These are phyloP conservation scores for Yamadazyma epiphylla DNA, from an alignment of 1,139 yeast genomes.

Conservation along the genomic window DNA sequence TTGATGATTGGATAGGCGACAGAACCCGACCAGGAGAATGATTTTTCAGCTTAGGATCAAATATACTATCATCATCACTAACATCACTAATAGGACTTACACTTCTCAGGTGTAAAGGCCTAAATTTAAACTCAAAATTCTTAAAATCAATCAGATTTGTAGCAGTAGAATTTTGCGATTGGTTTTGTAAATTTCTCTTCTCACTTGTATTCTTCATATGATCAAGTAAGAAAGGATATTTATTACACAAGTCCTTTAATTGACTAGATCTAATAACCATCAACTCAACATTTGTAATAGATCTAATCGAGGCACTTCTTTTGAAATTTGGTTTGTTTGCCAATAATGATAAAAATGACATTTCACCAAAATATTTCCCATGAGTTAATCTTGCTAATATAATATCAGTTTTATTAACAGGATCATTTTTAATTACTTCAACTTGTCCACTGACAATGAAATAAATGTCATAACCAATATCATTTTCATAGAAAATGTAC, in stretches of 20 bases:
- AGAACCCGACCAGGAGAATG: constrained; percentile 2
- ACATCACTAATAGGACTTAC: constrained; percentile 12
- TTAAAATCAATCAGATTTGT: constrained; percentile 7
- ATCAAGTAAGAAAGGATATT: constrained; percentile 55
- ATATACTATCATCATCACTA: constrained; percentile 4
- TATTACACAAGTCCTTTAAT: constrained; percentile 47
- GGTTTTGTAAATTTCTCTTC: constrained; percentile 30
- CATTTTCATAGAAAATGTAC: constrained; percentile 57
- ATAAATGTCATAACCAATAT: constrained; percentile 58
- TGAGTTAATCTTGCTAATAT: constrained; percentile 53
- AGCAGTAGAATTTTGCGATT: neutral
- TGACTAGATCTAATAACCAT: constrained; percentile 54
- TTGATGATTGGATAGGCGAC: no score
- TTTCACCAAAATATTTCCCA: constrained; percentile 74
- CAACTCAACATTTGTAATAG: constrained; percentile 57
- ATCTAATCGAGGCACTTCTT: constrained; percentile 61
- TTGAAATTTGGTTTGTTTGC: constrained; percentile 23
- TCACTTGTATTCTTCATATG: constrained; percentile 62
- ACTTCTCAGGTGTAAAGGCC: constrained; percentile 14
- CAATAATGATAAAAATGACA: constrained; percentile 59
- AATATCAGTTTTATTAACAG: constrained; percentile 10
- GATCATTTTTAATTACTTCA: constrained; percentile 52
- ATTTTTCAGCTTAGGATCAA: neutral
- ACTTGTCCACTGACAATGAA: constrained; percentile 68
- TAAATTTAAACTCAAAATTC: constrained; percentile 13